Base-by-base conservation (phyloP, 352 stramenopile species). In the Pythium oligandrum region DNA sequence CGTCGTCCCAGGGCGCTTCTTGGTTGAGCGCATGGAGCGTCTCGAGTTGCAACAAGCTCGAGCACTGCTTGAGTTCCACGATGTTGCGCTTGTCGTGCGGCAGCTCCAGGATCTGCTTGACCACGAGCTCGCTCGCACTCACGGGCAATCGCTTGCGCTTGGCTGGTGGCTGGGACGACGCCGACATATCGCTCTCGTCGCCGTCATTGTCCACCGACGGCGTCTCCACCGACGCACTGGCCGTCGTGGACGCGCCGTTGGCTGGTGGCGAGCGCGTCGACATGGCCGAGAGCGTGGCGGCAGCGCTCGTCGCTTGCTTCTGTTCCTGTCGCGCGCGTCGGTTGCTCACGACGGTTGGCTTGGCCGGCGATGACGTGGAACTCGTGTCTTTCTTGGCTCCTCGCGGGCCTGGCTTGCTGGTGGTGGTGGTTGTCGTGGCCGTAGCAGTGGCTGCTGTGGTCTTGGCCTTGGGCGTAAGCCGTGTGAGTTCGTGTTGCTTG, bases 61-160 rank as follows among this genome's bases (percentile, higher is more conserved):
- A 73, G 40, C 62, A 70, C 48, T 72, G 65, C 59, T 74, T 74
- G 55, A 78, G 61, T 37, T 72, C 67, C 1, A 61, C 56, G 30
- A 78, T 61, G 56, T 75, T 74, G 35, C 69, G 69, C 38, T 67
- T 64, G 54, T 78, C 65, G 31, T 62, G 43, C 11, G 69, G 69
- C 55, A 70, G 66, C 50, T 54, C 55, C 33, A 78, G 53, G 47
- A 68, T 78, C 51, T 78, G 69, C 51, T 75, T 74, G 53, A 68
- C 66, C 40, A 54, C 42, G 33, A 61, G 38, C 40, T 64, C 48
- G 31, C 48, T 11, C 48, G 36, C 4, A 26, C 2, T 6, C 37
- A 2, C 33, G 4, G 34, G 39, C n/a, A 32, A 33, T 26, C 57
- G 57, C 51, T 55, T 59, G 44, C 56, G 56, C n/a, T 49, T 57